phyloP scores from a whole-genome alignment of 345 rosid species.

The Lepidium sativum region DNA sequence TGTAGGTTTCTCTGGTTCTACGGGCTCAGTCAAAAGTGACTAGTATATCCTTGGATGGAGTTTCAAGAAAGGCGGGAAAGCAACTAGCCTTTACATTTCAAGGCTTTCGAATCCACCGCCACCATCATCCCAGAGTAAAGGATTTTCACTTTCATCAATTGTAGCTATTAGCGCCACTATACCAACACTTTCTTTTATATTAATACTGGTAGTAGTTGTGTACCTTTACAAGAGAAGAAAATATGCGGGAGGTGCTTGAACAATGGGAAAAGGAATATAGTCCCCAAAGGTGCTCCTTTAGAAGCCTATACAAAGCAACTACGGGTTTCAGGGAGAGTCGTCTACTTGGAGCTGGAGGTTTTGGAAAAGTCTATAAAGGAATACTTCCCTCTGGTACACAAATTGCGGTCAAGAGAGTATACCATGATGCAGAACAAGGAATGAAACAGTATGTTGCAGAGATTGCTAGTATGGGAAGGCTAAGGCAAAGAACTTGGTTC shows the following conservation, averaged over 20 bases:
- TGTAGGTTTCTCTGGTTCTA: slow-evolving; percentile 59
- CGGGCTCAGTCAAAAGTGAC: slow-evolving; percentile 27
- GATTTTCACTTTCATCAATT: accelerated
- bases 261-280: slow-evolving; percentile 23
- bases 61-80: slow-evolving; percentile 42
- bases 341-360: slow-evolving; percentile 23
- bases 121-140: no score
- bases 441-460: slow-evolving; percentile 12
- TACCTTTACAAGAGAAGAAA: slow-evolving; percentile 22
- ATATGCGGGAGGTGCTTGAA: slow-evolving; percentile 10
- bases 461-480: slow-evolving; percentile 20
- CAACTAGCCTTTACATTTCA: slow-evolving; percentile 35
- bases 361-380: slow-evolving; percentile 21
- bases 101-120: slow-evolving; percentile 19
- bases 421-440: slow-evolving; percentile 9
- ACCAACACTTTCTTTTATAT: background rate
- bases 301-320: slow-evolving; percentile 23
- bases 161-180: background rate
- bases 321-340: slow-evolving; percentile 16
- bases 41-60: slow-evolving; percentile 65
- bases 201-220: background rate
- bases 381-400: slow-evolving; percentile 13
- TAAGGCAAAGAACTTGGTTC: slow-evolving; percentile 42
- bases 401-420: slow-evolving; percentile 20
- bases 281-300: slow-evolving; percentile 22